Percentiles rank a stretch among this genome's conserved stretches.
Evolutionary conservation across 176 grass and related monocot genomes (phyloP).

Genomic region (Pontederia crassipes): DNA sequence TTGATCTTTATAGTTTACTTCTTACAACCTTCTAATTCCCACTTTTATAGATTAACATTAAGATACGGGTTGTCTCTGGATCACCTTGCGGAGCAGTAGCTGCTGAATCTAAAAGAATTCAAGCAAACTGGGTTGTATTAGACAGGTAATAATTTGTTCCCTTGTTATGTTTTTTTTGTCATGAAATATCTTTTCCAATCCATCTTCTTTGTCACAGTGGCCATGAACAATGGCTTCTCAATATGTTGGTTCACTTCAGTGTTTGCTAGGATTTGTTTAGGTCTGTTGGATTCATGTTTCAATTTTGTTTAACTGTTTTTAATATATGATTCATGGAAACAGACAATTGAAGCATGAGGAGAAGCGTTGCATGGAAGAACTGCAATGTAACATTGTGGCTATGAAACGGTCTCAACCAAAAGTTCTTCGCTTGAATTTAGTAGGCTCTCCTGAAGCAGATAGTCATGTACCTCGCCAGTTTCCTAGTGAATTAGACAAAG

Average conservation of each 20-base stretch:
- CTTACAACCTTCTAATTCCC: too few relatives aligned
- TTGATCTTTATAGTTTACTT: background rate
- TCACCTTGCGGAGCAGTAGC: conserved; percentile 75
- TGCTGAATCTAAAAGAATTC: conserved; percentile 63
- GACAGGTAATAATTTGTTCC: conserved; percentile 59
- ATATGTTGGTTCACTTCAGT: background rate
- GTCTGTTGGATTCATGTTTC: conserved; percentile 4
- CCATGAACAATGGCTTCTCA: background rate
- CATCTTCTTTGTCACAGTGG: background rate
- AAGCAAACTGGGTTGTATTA: conserved; percentile 94
- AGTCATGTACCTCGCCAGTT: conserved; percentile 4
- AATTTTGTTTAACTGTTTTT: background rate
- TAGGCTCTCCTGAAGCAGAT: conserved; percentile 71
- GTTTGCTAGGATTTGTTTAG: too few relatives aligned
- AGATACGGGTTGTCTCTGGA: conserved; percentile 70
- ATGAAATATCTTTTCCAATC: background rate
- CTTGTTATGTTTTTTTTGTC: background rate
- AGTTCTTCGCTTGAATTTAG: conserved; percentile 91
- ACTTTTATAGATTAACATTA: conserved; percentile 55
- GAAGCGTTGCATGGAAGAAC: conserved; percentile 73
- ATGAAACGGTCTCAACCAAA: conserved; percentile 95
- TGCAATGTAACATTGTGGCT: conserved; percentile 91
- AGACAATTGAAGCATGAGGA: conserved; percentile 97
- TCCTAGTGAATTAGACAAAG: conserved; percentile 25
- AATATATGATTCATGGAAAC: conserved; percentile 2